These are phyloP conservation scores for Peronospora farinosa DNA, from an alignment of 352 stramenopile species.

Conservation along the genomic window DNA sequence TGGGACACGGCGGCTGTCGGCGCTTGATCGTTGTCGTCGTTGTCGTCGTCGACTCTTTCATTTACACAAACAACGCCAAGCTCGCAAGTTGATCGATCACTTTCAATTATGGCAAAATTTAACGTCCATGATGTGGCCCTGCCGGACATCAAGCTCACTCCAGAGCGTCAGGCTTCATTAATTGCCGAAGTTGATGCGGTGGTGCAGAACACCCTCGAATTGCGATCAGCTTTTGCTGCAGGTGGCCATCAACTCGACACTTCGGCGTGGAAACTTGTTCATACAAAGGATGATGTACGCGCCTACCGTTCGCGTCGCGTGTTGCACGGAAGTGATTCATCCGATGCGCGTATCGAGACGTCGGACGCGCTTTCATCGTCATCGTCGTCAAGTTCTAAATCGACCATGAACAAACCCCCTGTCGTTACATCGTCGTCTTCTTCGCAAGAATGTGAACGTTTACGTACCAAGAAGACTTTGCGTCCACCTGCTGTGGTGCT, in stretches of 20 bases:
- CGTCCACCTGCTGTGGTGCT: slow-evolving; percentile 33
- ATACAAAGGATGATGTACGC: slow-evolving; percentile 32
- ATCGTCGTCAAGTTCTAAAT: slow-evolving; percentile 25
- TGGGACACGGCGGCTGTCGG: slow-evolving; percentile 3
- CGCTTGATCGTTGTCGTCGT: neutral
- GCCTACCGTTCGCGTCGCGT: slow-evolving; percentile 35
- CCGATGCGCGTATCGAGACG: slow-evolving; percentile 15
- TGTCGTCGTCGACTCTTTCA: slow-evolving; percentile 12
- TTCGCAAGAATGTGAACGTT: slow-evolving; percentile 15
- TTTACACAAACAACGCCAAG: slow-evolving; percentile 28
- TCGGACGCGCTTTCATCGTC: slow-evolving; percentile 25
- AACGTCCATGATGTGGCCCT: slow-evolving; percentile 32
- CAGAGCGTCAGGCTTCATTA: slow-evolving; percentile 20
- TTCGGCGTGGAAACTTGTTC: slow-evolving; percentile 38
- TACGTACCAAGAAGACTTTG: slow-evolving; percentile 20
- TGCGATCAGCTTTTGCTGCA: slow-evolving; percentile 28
- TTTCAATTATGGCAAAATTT: slow-evolving; percentile 31
- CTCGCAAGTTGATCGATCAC: slow-evolving; percentile 14
- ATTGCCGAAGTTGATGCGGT: slow-evolving; percentile 27
- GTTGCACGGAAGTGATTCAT: slow-evolving; percentile 20
- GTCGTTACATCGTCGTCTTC: slow-evolving; percentile 15
- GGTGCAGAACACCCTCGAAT: slow-evolving; percentile 32
- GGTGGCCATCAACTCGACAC: slow-evolving; percentile 29
- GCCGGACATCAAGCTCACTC: slow-evolving; percentile 22
- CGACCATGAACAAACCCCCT: slow-evolving; percentile 23